Conservation (phyloP, 163 green algal species). For the Chlamydomonas reinhardtii region DNA sequence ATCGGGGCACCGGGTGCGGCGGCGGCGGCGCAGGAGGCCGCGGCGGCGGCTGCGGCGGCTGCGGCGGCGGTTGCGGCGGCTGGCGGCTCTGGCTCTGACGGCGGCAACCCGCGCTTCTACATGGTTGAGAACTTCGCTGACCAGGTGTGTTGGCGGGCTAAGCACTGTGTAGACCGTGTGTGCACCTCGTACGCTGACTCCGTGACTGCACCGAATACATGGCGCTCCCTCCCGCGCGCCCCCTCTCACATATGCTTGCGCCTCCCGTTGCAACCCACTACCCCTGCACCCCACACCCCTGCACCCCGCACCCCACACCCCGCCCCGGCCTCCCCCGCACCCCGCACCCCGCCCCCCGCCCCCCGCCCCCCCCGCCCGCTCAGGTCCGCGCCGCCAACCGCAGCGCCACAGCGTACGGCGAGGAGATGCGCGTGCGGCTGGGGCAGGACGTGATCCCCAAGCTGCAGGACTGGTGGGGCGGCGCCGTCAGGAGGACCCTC, state of each 20-base stretch:
- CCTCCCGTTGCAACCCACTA: background rate
- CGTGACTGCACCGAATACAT: no score
- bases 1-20: background rate
- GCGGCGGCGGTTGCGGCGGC: no score
- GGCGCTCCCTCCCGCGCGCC: no score
- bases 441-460: slow-evolving; percentile 51
- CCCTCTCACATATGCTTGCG: background rate
- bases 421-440: slow-evolving; percentile 28
- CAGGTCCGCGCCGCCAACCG: slow-evolving; percentile 34
- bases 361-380: no score
- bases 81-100: no score
- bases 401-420: background rate
- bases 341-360: no score
- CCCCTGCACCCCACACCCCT: background rate
- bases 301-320: background rate
- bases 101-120: background rate
- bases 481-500: background rate
- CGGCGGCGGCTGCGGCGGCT: background rate
- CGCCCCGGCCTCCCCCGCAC: background rate
- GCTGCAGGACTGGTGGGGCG: slow-evolving; percentile 13
- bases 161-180: no score
- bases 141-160: background rate
- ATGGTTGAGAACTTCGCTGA: slow-evolving; percentile 17
- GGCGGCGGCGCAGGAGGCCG: background rate
- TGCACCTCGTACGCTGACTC: no score